Base-by-base conservation (phyloP, 2,329 filamentous ascomycete species). In the Talaromyces sp. region DNA sequence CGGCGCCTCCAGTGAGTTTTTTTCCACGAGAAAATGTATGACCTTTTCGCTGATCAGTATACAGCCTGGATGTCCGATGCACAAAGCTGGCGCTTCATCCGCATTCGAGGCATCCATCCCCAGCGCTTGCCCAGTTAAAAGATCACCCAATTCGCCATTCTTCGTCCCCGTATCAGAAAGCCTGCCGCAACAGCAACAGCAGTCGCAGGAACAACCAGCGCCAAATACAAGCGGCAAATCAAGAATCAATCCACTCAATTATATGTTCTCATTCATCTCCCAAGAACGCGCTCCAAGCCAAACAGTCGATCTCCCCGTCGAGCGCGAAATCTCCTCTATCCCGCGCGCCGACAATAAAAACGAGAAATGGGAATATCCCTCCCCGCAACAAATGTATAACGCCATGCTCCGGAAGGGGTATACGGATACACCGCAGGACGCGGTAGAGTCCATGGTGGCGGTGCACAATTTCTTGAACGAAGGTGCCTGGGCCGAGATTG, bases 361-460 rank as follows among this genome's bases (percentile, higher is more conserved):
- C 61, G 87, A 88, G 56, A 96, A 91, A 73, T 99, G 95, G 95
- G 95, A 98, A 79, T 99, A 99, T 76, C 95, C 95, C 0, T 97
- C 93, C 0, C 94, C 95, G 0, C 95, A 99, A 81, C 95, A 99
- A 79, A 99, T 99, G 95, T 99, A 98, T 84, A 98, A 99, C 74
- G 95, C 95, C 7, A 90, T 99, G 80, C 82, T 98, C 68, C 90
- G 95, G 69, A 99, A 99, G 80, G 95, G 95, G 66, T 95, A 97
- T 79, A 93, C 91, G 0, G 93, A 98, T 76, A 98, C 95, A 0
- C 93, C 96, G 64, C 87, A 92, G 63, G 95, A 94, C 22, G 93
- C 93, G 3, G 93, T 99, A 15, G 93, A 97, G 79, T 89, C 90
- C 74, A 99, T 99, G 95, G 95, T 99, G 5, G 91, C 92, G 0